A percentile compares a stretch with the other conserved stretches of the same genome.
phyloP scores from a whole-genome alignment of 2,329 filamentous ascomycete species.

The Metarhizium brunneum region DNA sequence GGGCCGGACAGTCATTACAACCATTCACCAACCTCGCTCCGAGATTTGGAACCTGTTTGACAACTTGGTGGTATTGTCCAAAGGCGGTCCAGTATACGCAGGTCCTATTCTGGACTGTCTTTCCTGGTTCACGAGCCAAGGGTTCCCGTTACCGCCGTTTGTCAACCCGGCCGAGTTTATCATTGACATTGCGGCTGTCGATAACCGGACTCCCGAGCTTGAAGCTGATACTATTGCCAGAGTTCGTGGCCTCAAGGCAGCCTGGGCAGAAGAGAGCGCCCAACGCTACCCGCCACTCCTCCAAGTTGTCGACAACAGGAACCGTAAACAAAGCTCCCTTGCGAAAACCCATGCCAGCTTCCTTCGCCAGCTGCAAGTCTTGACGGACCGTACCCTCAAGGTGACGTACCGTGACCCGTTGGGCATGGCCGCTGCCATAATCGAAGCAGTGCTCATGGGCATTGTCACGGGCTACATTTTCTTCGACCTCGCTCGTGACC shows the following conservation, averaged over 20 bases:
- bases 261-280: slow-evolving; percentile 42
- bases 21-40: slow-evolving; percentile 68
- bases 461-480: slow-evolving; percentile 68
- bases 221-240: slow-evolving; percentile 50
- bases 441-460: slow-evolving; percentile 63
- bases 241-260: slow-evolving; percentile 50
- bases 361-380: slow-evolving; percentile 51
- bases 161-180: slow-evolving; percentile 72
- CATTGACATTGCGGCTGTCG: slow-evolving; percentile 65
- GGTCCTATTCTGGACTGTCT: slow-evolving; percentile 49
- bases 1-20: slow-evolving; percentile 62
- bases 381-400: slow-evolving; percentile 60
- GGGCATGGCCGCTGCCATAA: slow-evolving; percentile 60
- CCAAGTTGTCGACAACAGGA: slow-evolving; percentile 1
- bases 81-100: slow-evolving; percentile 59
- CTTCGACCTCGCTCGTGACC: slow-evolving; percentile 52
- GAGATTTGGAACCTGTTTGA: slow-evolving; percentile 76
- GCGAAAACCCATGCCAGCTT: slow-evolving; percentile 43
- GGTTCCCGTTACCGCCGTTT: slow-evolving; percentile 56
- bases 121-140: slow-evolving; percentile 52
- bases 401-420: slow-evolving; percentile 70
- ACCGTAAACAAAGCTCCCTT: slow-evolving; percentile 11
- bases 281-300: slow-evolving; percentile 16
- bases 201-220: slow-evolving; percentile 58
- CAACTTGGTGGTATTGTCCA: slow-evolving; percentile 58